A percentile compares a stretch with the other conserved stretches of the same genome.
Conservation (phyloP, 805 yeast species). For the Nakazawaea populi region DNA sequence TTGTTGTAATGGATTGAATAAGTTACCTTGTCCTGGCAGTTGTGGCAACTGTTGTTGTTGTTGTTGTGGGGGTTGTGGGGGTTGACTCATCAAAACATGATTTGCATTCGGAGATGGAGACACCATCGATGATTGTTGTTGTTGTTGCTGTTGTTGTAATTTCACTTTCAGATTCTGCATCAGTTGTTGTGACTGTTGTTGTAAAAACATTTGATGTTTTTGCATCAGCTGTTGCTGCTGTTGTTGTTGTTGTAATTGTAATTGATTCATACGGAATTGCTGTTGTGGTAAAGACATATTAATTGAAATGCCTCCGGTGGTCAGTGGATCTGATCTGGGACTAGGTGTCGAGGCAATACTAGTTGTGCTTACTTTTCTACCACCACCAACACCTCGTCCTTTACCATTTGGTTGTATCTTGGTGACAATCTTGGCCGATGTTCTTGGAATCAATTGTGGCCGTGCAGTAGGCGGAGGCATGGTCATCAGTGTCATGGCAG, state of each 20-base stretch:
- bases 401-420: neutral
- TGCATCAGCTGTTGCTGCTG: constrained; percentile 3
- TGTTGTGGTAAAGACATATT: constrained; percentile 16
- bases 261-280: constrained; percentile 20
- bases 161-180: neutral
- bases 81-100: neutral
- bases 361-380: neutral
- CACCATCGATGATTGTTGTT: neutral
- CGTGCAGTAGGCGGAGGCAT: constrained; percentile 10
- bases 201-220: constrained; percentile 11
- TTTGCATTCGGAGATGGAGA: neutral
- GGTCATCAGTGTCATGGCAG: constrained; percentile 5
- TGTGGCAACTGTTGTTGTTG: neutral
- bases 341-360: neutral
- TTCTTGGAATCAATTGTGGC: neutral
- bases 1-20: neutral
- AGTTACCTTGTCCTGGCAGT: neutral
- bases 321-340: neutral
- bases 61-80: neutral
- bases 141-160: constrained; percentile 1
- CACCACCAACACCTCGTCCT: neutral
- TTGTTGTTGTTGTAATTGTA: constrained; percentile 17
- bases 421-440: neutral
- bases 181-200: neutral
- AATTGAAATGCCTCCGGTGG: neutral